Evolutionary conservation across 139 green algal genomes (phyloP).

Genomic region (Tetratostichococcus sp.): DNA sequence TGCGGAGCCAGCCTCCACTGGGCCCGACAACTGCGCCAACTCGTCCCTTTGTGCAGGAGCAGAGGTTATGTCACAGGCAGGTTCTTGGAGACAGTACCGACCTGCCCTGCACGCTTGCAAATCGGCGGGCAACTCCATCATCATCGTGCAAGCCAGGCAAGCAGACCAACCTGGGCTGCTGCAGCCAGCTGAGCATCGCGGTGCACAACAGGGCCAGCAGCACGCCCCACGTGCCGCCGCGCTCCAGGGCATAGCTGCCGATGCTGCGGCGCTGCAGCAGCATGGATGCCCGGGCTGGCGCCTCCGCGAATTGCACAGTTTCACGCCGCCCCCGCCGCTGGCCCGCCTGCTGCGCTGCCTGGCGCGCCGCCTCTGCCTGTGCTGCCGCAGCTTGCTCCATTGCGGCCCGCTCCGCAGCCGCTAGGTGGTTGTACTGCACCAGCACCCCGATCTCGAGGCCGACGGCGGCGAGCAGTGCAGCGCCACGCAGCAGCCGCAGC

Average conservation of each 20-base stretch:
- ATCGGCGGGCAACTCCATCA: no score
- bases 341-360: background rate
- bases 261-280: no score
- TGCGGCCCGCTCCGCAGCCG: no score
- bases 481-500: background rate
- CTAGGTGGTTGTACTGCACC: background rate
- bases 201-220: background rate
- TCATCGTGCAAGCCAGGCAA: no score
- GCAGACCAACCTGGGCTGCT: background rate
- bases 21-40: no score
- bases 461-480: background rate
- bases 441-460: background rate
- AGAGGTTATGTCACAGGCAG: no score
- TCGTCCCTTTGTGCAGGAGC: background rate
- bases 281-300: no score
- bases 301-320: background rate
- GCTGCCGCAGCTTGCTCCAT: no score
- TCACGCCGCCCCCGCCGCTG: background rate
- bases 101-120: no score
- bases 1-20: no score
- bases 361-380: background rate
- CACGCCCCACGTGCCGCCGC: background rate
- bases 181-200: background rate
- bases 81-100: no score
- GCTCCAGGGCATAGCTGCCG: background rate